Conservation (phyloP, 2,329 filamentous ascomycete genomes). For the Rutstroemia sp. region DNA sequence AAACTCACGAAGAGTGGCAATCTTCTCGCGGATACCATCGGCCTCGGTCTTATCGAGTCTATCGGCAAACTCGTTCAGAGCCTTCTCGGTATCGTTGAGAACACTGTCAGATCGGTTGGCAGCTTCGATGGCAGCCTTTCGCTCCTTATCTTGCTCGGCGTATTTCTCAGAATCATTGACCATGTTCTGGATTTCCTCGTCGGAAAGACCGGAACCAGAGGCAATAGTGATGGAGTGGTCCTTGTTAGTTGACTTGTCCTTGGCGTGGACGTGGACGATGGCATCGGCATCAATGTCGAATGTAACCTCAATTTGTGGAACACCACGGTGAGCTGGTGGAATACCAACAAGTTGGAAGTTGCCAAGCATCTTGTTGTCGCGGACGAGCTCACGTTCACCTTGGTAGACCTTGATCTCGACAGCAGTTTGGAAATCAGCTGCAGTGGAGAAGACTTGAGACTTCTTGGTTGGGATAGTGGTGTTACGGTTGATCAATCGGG, state of each 20-base stretch:
- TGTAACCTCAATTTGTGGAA: constrained; percentile 94
- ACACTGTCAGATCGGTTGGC: constrained; percentile 97
- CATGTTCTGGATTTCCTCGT: constrained; percentile 93
- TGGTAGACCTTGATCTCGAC: constrained; percentile 99
- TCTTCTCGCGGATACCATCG: constrained; percentile 91
- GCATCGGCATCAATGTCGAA: constrained; percentile 98
- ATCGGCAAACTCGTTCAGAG: constrained; percentile 92
- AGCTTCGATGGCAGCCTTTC: constrained; percentile 89
- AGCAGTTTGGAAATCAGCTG: constrained; percentile 95
- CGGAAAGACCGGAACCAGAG: constrained; percentile 92
- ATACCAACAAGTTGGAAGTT: constrained; percentile 99
- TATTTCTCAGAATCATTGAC: constrained; percentile 97
- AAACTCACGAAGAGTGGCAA: constrained; percentile 74
- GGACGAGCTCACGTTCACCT: constrained; percentile 98
- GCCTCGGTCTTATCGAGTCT: constrained; percentile 95
- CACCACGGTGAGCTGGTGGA: constrained; percentile 89
- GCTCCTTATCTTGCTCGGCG: constrained; percentile 89
- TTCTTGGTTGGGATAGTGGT: constrained; percentile 99
- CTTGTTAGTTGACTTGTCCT: constrained; percentile 99
- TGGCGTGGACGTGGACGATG: constrained; percentile 95
- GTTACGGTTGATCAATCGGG: constrained; percentile 96
- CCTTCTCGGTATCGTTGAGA: constrained; percentile 96
- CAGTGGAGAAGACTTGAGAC: constrained; percentile 95
- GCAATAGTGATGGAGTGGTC: constrained; percentile 99
- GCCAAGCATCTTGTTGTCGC: constrained; percentile 95